phyloP scores from a whole-genome alignment of 441 rosid genomes.

The Pelargonium fulgidum region DNA sequence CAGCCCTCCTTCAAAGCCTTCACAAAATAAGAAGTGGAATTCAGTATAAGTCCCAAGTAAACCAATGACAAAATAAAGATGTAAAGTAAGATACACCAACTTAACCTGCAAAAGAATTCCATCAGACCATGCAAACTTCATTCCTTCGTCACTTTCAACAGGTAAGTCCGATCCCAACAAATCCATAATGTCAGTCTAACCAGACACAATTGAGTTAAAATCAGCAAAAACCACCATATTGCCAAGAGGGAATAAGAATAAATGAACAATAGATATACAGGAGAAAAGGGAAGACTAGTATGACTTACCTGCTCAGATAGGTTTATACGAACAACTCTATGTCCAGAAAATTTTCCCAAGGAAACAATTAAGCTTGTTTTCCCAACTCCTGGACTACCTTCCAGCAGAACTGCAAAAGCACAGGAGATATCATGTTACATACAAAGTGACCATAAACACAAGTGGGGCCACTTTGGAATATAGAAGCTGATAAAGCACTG shows the following conservation, averaged over 20 bases:
- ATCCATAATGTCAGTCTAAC: slow-evolving; percentile 98
- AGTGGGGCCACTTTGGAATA: neutral
- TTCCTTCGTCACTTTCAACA: slow-evolving; percentile 73
- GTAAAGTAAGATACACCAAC: slow-evolving; percentile 12
- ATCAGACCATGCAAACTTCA: slow-evolving; percentile 97
- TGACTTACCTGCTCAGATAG: slow-evolving; percentile 86
- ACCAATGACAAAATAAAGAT: slow-evolving; percentile 11
- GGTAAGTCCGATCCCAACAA: slow-evolving; percentile 95
- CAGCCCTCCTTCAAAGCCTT: slow-evolving; percentile 96
- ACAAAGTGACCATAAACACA: slow-evolving; percentile 7
- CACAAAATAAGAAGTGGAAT: slow-evolving; percentile 9
- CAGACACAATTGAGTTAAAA: slow-evolving; percentile 22
- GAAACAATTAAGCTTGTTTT: slow-evolving; percentile 90
- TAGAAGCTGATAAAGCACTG: slow-evolving; percentile 7
- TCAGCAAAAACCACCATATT: neutral
- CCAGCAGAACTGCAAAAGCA: slow-evolving; percentile 60
- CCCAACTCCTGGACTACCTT: slow-evolving; percentile 99
- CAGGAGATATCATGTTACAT: slow-evolving; percentile 13
- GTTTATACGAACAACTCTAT: slow-evolving; percentile 91
- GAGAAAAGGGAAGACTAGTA: slow-evolving; percentile 13
- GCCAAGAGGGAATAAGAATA: slow-evolving; percentile 9
- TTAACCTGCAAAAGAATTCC: slow-evolving; percentile 88
- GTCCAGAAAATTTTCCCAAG: slow-evolving; percentile 88
- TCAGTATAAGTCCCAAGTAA: slow-evolving; percentile 9
- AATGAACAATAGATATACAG: neutral